Base-by-base conservation (phyloP, 176 grass and related monocot genomes). In the Bolboschoenus planiculmis region DNA sequence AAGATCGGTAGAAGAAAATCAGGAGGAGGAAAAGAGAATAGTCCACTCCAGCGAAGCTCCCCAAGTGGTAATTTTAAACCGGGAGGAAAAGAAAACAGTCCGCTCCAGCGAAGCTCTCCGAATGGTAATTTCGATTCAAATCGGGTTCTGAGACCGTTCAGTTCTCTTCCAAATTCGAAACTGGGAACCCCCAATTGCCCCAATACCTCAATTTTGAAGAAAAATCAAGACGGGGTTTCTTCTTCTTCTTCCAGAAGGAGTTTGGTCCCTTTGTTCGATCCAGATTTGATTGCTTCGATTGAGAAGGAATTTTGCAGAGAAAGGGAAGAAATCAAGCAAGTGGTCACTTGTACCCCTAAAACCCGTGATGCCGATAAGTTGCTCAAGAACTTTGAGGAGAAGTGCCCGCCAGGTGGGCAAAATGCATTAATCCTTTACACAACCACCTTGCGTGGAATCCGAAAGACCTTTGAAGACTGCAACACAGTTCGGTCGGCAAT, bases 261-360 rank as follows among this genome's bases (percentile, higher is more conserved):
- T 78, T 86, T 99, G 56, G 91, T 86, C 82, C 96, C 96, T 40
- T 71, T 99, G 84, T 99, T 99, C 70, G 96, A 99, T 61, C 96
- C 96, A 33, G 96, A 93, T 70, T 90, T 99, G 13, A 86, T 99
- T 0, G 92, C 92, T 63, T 90, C 89, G 31, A 87, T 99, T 70
- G 96, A 99, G 86, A 90, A 83, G 14, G 96, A 95, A 87, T 93
- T 93, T 11, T 85, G 67, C 2, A 89, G 90, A 50, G 96, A 99
- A 75, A 90, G 86, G 71, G 89, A 94, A n/a, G 84, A 99, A 81
- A 83, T 95, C 79, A 99, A 95, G 81, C 83, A 86, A 82, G 86
- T 91, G 27, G 78, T 88, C 0, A 88, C 84, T 1, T 88, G 78
- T 81, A 56, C 92, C 79, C 51, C 84, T 74, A 55, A 86, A 83